phyloP scores from a whole-genome alignment of 257 asterid genomes.

The Plantago ovata region DNA sequence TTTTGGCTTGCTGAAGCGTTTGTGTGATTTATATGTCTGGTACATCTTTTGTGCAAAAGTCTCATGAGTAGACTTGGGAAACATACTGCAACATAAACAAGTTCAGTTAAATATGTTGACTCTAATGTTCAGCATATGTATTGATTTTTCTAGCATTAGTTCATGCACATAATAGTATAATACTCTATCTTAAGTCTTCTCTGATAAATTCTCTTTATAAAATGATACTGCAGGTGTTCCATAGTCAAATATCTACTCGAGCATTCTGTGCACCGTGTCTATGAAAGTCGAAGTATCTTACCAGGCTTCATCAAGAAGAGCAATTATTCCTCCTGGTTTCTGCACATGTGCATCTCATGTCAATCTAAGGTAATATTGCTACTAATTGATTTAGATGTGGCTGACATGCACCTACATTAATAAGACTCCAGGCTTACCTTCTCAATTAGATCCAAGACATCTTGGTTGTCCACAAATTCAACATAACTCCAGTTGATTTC shows the following conservation, averaged over 20 bases:
- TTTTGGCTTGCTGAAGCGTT: conserved; percentile 92
- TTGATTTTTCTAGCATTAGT: neutral
- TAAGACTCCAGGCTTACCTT: conserved; percentile 47
- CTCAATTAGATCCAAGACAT: conserved; percentile 89
- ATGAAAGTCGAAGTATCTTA: conserved; percentile 32
- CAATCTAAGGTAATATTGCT: conserved; percentile 13
- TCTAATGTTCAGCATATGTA: conserved; percentile 1
- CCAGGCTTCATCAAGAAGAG: conserved; percentile 99
- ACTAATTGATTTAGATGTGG: conserved; percentile 13
- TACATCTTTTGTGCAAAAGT: conserved; percentile 96
- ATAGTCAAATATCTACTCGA: neutral
- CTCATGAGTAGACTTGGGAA: conserved; percentile 95
- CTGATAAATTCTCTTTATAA: neutral
- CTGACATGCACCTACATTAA: conserved; percentile 4
- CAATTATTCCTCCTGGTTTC: conserved; percentile 97
- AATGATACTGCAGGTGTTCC: conserved; percentile 13
- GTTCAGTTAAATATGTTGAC: conserved; percentile 17
- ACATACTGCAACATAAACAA: conserved; percentile 69
- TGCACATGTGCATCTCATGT: conserved; percentile 34
- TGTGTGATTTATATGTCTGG: conserved; percentile 85
- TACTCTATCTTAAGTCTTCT: no score
- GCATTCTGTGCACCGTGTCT: neutral
- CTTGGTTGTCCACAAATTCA: conserved; percentile 95
- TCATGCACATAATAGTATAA: neutral
- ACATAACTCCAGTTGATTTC: conserved; percentile 97